A percentile compares a stretch with the other conserved stretches of the same genome.
Evolutionary conservation across 2,329 filamentous ascomycete species (phyloP).

Genomic region (Scedosporium dehoogii): DNA sequence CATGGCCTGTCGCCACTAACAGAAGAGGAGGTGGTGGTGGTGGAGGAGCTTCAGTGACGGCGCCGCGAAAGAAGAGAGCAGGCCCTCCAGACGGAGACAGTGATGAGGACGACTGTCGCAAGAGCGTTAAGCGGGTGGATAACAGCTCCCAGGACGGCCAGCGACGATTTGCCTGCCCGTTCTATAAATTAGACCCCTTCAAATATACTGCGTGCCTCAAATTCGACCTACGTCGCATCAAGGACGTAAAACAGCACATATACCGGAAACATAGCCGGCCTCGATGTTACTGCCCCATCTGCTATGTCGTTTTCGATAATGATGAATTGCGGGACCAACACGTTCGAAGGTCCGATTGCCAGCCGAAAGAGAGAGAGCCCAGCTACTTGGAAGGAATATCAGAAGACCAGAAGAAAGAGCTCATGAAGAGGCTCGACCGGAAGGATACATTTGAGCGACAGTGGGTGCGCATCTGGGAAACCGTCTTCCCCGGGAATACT

Average conservation of each 20-base stretch:
- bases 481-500: constrained; percentile 8
- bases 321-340: constrained; percentile 7
- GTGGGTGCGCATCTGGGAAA: constrained; percentile 12
- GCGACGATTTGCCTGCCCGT: constrained; percentile 11
- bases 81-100: not conserved
- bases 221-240: constrained; percentile 11
- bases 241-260: constrained; percentile 14
- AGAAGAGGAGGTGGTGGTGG: not conserved
- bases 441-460: constrained; percentile 7
- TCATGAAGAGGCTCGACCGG: constrained; percentile 7
- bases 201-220: constrained; percentile 11
- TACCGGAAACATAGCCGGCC: constrained; percentile 8
- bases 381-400: constrained; percentile 6
- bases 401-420: constrained; percentile 4
- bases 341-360: not conserved
- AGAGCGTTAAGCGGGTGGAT: not conserved
- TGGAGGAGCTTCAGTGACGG: not conserved
- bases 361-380: not conserved
- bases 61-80: not conserved
- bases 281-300: constrained; percentile 9
- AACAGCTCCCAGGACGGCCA: not conserved
- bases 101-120: not conserved
- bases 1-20: not conserved
- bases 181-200: constrained; percentile 10
- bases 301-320: constrained; percentile 3